phyloP scores from a whole-genome alignment of 108 stramenopile species.

The Fragilaria radians region DNA sequence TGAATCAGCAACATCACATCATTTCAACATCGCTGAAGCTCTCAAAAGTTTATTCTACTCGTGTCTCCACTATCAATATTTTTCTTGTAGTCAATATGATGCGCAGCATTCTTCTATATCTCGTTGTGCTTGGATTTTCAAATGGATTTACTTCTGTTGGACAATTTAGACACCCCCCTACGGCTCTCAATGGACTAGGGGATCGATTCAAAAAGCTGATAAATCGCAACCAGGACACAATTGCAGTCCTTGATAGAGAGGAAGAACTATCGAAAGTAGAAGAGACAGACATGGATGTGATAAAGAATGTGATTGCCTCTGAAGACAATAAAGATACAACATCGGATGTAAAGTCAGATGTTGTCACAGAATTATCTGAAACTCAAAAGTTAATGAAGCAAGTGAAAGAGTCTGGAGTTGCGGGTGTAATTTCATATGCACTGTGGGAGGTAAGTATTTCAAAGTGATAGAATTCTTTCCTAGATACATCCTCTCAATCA shows the following conservation, averaged over 20 bases:
- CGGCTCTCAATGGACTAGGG: not conserved
- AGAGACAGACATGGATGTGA: not conserved
- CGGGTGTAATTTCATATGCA: slow-evolving; percentile 69
- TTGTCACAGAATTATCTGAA: slow-evolving; percentile 26
- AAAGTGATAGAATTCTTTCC: too few relatives aligned
- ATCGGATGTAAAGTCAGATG: too few relatives aligned
- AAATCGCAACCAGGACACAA: not conserved
- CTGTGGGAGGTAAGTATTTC: slow-evolving; percentile 45
- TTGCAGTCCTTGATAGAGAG: not conserved
- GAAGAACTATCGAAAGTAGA: too few relatives aligned
- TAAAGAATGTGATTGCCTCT: not conserved
- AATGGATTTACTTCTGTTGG: too few relatives aligned
- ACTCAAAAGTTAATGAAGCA: slow-evolving; percentile 54
- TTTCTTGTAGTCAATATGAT: too few relatives aligned
- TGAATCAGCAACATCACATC: too few relatives aligned
- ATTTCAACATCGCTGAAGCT: too few relatives aligned
- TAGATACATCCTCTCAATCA: not conserved
- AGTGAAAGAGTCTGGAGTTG: slow-evolving; percentile 69
- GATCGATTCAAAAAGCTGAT: not conserved
- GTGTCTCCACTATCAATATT: too few relatives aligned
- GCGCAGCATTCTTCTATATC: too few relatives aligned
- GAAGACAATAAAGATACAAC: not conserved
- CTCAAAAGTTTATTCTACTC: too few relatives aligned
- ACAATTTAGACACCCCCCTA: not conserved
- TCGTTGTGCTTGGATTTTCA: too few relatives aligned